phyloP scores from a whole-genome alignment of 805 yeast genomes.

The Myxozyma geophila region DNA sequence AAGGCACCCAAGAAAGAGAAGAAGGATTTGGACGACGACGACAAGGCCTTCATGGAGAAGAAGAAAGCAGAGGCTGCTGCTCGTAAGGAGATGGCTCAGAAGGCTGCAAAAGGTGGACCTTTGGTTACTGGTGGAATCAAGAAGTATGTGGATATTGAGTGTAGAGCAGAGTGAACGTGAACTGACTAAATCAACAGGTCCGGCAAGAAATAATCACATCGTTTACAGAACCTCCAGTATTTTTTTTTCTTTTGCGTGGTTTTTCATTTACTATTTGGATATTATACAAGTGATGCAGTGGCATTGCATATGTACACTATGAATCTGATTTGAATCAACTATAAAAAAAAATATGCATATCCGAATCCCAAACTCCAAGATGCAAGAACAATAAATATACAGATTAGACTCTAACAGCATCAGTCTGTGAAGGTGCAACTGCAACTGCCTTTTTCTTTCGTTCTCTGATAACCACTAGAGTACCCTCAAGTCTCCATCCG shows the following conservation, averaged over 20 bases:
- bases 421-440: background rate
- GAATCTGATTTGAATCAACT: background rate
- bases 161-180: background rate
- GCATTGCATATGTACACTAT: too few relatives aligned
- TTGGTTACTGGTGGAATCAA: conserved; percentile 93
- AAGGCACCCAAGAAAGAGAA: conserved; percentile 85
- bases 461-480: conserved; percentile 28
- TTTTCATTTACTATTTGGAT: background rate
- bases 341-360: background rate
- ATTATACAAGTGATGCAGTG: background rate
- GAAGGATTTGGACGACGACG: conserved; percentile 76
- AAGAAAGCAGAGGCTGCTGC: conserved; percentile 95
- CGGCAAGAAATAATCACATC: background rate
- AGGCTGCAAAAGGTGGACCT: conserved; percentile 90
- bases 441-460: conserved; percentile 17
- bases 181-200: conserved; percentile 2
- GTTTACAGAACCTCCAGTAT: background rate
- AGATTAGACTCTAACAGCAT: background rate
- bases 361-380: background rate
- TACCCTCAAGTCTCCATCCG: conserved; percentile 29
- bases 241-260: too few relatives aligned
- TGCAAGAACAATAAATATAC: conserved; percentile 1
- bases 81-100: conserved; percentile 83
- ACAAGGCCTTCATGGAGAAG: conserved; percentile 85
- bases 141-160: conserved; percentile 54